A percentile compares a stretch with the other conserved stretches of the same genome.
Conservation (phyloP, 2,329 filamentous ascomycete species). For the Boeremia lycopersici region DNA sequence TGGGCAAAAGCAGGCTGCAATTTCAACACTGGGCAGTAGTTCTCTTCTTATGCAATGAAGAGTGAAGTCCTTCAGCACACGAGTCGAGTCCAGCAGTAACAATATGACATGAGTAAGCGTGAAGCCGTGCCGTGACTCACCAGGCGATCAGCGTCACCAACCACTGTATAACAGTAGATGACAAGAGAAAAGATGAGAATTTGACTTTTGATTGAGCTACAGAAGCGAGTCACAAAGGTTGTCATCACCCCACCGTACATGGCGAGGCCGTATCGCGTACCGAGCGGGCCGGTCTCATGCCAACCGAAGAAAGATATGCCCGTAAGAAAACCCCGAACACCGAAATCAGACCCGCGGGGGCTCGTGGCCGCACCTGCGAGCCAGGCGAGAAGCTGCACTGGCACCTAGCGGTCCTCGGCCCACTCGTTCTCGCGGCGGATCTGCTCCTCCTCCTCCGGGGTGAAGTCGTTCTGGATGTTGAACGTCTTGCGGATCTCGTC, state of each 20-base stretch:
- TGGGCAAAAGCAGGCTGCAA: constrained; percentile 9
- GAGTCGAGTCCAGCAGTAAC: no score
- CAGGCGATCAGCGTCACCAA: no score
- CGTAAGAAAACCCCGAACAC: constrained; percentile 16
- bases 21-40: constrained; percentile 12
- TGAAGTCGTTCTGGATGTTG: constrained; percentile 99
- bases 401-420: constrained; percentile 50
- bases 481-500: constrained; percentile 99
- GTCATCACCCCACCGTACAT: background rate
- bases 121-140: no score
- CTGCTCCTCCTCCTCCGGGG: constrained; percentile 97
- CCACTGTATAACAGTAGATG: no score
- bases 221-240: background rate
- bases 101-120: no score
- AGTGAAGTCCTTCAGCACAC: no score
- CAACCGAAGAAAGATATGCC: constrained; percentile 10
- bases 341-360: constrained; percentile 4
- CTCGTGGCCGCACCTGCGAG: background rate
- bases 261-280: constrained; percentile 10
- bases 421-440: constrained; percentile 65
- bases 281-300: constrained; percentile 9
- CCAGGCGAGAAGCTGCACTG: background rate
- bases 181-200: no score
- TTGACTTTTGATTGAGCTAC: constrained; percentile 12
- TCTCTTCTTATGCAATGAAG: constrained; percentile 4